Conservation (phyloP, 495 filamentous ascomycete genomes). For the Immersiella caudata region DNA sequence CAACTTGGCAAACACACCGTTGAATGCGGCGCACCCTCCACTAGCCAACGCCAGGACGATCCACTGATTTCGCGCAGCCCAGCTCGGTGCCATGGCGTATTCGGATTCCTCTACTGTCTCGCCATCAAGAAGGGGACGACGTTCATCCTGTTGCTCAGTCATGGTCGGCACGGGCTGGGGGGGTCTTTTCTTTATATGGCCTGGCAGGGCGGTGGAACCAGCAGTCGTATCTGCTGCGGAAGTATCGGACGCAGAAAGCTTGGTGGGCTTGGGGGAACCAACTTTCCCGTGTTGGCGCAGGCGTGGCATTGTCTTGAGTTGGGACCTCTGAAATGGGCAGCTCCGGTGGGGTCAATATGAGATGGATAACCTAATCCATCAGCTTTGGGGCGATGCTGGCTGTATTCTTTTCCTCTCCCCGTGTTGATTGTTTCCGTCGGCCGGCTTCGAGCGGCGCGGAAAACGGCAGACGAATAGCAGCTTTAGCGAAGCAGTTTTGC, state of each 20-base stretch:
- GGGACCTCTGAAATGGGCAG: neutral
- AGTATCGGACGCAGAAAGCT: neutral
- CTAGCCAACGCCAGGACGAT: constrained; percentile 79
- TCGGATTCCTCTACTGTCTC: neutral
- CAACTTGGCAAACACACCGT: constrained; percentile 97
- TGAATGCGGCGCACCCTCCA: constrained; percentile 88
- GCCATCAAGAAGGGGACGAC: constrained; percentile 24
- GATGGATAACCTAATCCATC: neutral
- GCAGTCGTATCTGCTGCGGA: neutral
- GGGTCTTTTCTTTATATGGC: neutral
- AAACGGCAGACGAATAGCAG: neutral
- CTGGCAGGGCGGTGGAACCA: neutral
- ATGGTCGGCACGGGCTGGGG: constrained; percentile 7
- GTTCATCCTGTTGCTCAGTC: constrained; percentile 24
- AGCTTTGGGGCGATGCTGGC: neutral
- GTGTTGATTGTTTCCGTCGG: neutral
- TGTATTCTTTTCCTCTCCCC: neutral
- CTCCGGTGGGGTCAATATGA: neutral
- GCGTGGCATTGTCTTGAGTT: neutral
- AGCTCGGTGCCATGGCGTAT: constrained; percentile 26
- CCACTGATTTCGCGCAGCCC: constrained; percentile 61
- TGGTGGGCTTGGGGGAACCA: neutral
- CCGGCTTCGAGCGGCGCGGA: neutral
- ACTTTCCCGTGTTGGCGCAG: neutral
- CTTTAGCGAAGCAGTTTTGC: neutral